Evolutionary conservation across 257 asterid genomes (phyloP).

Genomic region (Schizonepeta tenuifolia): DNA sequence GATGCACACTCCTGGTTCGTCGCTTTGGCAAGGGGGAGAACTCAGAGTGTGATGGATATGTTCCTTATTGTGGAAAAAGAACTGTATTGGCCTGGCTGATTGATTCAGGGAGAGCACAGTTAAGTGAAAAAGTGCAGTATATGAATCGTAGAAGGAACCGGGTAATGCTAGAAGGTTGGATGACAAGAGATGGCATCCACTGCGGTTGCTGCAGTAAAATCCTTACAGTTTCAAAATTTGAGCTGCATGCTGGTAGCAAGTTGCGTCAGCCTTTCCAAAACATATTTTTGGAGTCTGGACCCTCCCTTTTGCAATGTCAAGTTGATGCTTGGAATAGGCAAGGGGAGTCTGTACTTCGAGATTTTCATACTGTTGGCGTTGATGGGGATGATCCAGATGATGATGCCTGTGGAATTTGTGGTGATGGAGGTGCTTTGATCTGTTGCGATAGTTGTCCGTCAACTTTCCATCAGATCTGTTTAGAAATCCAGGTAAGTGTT

Average conservation of each 20-base stretch:
- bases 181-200: slow-evolving; percentile 87
- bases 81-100: slow-evolving; percentile 85
- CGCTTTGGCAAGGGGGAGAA: slow-evolving; percentile 55
- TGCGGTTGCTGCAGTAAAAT: slow-evolving; percentile 97
- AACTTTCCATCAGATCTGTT: slow-evolving; percentile 84
- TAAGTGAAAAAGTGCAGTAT: slow-evolving; percentile 85
- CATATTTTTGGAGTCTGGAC: slow-evolving; percentile 74
- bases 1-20: slow-evolving; percentile 88
- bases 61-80: slow-evolving; percentile 81
- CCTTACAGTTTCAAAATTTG: slow-evolving; percentile 83
- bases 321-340: slow-evolving; percentile 86
- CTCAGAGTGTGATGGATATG: slow-evolving; percentile 69
- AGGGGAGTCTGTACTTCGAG: slow-evolving; percentile 58
- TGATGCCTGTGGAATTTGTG: slow-evolving; percentile 90
- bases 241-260: slow-evolving; percentile 93
- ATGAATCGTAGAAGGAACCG: slow-evolving; percentile 75
- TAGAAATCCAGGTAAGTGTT: slow-evolving; percentile 66
- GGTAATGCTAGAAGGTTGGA: slow-evolving; percentile 88
- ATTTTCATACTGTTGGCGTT: slow-evolving; percentile 57
- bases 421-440: slow-evolving; percentile 94
- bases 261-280: slow-evolving; percentile 85
- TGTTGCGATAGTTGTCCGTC: slow-evolving; percentile 98
- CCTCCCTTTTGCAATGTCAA: slow-evolving; percentile 81
- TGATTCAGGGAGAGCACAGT: slow-evolving; percentile 71
- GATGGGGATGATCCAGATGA: slow-evolving; percentile 89